Conservation (phyloP, 1,284 basidiomycete genomes). For the Irpex rosettiformis region DNA sequence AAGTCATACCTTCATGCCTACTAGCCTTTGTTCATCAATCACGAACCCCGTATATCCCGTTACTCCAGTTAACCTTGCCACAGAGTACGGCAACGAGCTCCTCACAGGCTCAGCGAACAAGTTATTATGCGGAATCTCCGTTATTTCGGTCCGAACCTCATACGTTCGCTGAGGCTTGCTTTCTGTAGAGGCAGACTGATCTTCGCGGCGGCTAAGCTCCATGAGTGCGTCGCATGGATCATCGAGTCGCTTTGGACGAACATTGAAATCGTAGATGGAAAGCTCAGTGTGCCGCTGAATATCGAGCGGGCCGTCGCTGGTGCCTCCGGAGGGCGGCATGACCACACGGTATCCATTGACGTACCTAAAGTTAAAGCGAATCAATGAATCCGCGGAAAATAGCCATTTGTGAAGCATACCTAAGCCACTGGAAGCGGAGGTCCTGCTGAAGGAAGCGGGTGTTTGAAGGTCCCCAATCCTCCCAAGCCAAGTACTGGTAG, state of each 20-base stretch:
- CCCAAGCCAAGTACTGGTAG: conserved; percentile 31
- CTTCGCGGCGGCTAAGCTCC: background rate
- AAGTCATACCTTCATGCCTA: conserved; percentile 30
- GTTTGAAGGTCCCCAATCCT: conserved; percentile 41
- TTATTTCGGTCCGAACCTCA: background rate
- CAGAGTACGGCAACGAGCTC: too few species aligned
- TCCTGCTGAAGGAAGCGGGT: conserved; percentile 35
- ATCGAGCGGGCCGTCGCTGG: background rate
- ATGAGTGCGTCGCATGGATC: conserved; percentile 3
- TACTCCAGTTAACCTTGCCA: background rate
- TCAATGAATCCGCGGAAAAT: background rate
- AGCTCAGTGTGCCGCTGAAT: conserved; percentile 4
- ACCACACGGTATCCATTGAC: conserved; percentile 43
- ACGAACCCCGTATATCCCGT: too few species aligned
- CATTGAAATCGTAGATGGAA: background rate
- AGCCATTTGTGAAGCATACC: conserved; percentile 11
- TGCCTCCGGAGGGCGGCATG: conserved; percentile 19
- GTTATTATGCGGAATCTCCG: too few species aligned
- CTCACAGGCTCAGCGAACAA: too few species aligned
- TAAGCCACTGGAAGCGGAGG: conserved; percentile 20
- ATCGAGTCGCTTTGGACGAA: too few species aligned
- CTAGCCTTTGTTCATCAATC: conserved; percentile 12
- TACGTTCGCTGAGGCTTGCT: background rate
- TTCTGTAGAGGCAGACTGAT: too few species aligned
- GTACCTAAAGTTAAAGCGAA: conserved; percentile 30